Base-by-base conservation (phyloP, 768 basidiomycete genomes). In the Phanerochaete sordida region DNA sequence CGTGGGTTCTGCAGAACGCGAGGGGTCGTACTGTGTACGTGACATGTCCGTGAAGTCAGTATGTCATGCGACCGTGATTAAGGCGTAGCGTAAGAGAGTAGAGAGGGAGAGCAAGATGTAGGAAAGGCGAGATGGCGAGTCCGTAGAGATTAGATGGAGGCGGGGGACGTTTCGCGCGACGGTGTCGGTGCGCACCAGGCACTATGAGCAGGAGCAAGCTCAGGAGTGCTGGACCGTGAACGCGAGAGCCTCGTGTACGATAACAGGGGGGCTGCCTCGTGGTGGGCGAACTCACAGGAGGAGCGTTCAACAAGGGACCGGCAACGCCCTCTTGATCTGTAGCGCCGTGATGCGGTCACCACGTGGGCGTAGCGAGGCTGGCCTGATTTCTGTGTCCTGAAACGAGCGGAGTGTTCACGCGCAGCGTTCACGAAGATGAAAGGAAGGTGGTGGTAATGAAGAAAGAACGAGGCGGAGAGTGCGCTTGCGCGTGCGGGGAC, bases 1-100 rank as follows among this genome's bases (percentile, higher is more conserved):
- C 48, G 68, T 65, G 13, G 65, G 64, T 45, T 64, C 57, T 28
- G 60, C 54, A 9, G 64, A 69, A 45, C 55, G 57, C 52, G 66
- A 44, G 46, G 63, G 58, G 35, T 66, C 68, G 66, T 68, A 62
- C 70, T 69, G 66, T 55, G 62, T 61, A 63, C 65, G 70, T 68
- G 67, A 69, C 70, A 71, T 71, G 67, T 65, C 66, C 66, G 61
- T 63, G 64, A 71, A 66, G 69, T 66, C 67, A 68, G 61, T 60
- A 56, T 30, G 58, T 57, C 70, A 69, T 69, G 64, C 70, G 68
- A 66, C 55, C 58, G 56, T 49, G 61, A 61, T 58, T 50, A 57
- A 19, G 39, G 49, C 43, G 55, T 49, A 52, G 37, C 64, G 62
- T 67, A 67, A 57, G 59, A 28, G 67, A 66, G 57, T 56, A 62